Evolutionary conservation across 345 rosid species (phyloP).

Genomic region (Acer campestre): DNA sequence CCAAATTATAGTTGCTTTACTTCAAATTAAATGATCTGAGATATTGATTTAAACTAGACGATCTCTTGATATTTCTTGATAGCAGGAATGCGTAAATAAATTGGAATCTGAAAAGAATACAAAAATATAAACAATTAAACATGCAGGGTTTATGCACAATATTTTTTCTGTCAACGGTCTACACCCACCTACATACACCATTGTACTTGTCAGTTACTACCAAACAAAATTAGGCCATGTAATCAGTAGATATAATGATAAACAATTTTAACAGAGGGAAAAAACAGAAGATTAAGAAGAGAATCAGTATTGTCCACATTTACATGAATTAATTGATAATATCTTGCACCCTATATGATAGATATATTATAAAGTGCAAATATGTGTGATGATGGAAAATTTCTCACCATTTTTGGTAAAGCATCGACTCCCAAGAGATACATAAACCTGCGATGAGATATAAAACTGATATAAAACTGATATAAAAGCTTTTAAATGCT

Average conservation of each 20-base stretch:
- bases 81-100: background rate
- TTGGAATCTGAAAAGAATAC: background rate
- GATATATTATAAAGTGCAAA: background rate
- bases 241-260: background rate
- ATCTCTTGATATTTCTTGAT: background rate
- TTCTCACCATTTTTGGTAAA: slow-evolving; percentile 81
- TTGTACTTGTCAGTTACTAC: background rate
- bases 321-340: slow-evolving; percentile 1
- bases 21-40: background rate
- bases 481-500: slow-evolving; percentile 21
- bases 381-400: slow-evolving; percentile 8
- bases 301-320: background rate
- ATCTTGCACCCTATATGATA: background rate
- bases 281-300: background rate
- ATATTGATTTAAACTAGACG: background rate
- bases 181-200: background rate
- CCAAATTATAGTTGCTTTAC: background rate
- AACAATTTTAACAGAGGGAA: background rate
- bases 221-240: background rate
- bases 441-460: slow-evolving; percentile 70
- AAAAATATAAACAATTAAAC: background rate
- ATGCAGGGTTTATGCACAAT: background rate
- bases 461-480: background rate
- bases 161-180: background rate
- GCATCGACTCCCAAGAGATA: slow-evolving; percentile 72